Conservation (phyloP, 192 early-diverging fungal species). For the Backusella morwellensis region DNA sequence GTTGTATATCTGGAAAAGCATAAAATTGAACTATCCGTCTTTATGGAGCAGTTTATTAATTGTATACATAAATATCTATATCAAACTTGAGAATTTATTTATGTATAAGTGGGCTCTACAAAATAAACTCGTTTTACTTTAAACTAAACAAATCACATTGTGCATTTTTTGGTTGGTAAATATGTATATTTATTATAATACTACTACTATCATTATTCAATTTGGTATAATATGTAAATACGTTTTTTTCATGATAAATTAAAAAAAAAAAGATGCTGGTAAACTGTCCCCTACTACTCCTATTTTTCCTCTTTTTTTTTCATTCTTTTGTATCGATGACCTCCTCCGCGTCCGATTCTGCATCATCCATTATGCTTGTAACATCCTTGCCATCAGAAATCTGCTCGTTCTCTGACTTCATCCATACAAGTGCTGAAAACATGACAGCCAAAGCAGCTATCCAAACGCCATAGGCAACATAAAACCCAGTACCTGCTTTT, state of each 20-base stretch:
- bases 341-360: neutral
- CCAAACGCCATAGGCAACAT: constrained; percentile 3
- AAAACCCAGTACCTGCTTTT: neutral
- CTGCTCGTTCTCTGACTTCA: neutral
- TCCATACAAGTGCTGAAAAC: constrained; percentile 5
- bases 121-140: constrained; percentile 5
- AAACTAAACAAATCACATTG: neutral
- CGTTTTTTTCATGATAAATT: neutral
- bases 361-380: neutral
- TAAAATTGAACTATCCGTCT: neutral
- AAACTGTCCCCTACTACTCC: neutral
- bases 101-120: neutral
- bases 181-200: neutral
- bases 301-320: neutral
- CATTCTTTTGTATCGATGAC: neutral
- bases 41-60: neutral
- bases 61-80: neutral
- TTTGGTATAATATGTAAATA: neutral
- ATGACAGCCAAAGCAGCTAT: neutral
- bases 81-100: neutral
- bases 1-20: neutral
- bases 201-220: neutral
- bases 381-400: neutral
- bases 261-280: neutral
- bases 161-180: neutral